Percentiles rank a stretch among this genome's conserved stretches.
Conservation (phyloP, 306 rosid species). For the Canavalia gladiata region DNA sequence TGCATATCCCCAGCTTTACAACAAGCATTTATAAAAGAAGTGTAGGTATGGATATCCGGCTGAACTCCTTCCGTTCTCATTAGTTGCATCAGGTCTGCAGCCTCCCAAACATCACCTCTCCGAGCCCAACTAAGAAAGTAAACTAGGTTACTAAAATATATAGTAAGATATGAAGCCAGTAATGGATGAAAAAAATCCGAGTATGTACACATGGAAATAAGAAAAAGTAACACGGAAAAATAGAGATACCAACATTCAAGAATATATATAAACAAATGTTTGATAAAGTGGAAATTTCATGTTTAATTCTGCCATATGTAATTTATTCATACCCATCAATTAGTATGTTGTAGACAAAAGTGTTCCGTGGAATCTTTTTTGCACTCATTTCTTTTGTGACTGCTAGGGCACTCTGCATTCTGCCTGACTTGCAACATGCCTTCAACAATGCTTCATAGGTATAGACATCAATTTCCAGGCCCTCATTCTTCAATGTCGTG, state of each 20-base stretch:
- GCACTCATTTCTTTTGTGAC: constrained; percentile 94
- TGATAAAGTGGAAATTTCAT: constrained; percentile 7
- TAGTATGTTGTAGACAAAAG: constrained; percentile 90
- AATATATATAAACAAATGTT: not conserved
- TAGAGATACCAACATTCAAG: constrained; percentile 3
- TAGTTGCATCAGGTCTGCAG: constrained; percentile 95
- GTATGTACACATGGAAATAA: not conserved
- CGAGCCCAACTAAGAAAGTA: constrained; percentile 84
- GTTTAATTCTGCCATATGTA: constrained; percentile 22
- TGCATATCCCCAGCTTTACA: constrained; percentile 96
- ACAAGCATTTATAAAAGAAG: constrained; percentile 93
- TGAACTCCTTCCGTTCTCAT: constrained; percentile 86
- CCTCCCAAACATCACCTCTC: constrained; percentile 99
- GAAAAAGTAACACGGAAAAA: not conserved
- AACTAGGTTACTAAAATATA: constrained; percentile 40
- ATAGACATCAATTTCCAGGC: constrained; percentile 83
- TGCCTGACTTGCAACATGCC: constrained; percentile 98
- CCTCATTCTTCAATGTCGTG: constrained; percentile 77
- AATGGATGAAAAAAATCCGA: not conserved
- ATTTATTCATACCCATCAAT: constrained; percentile 84
- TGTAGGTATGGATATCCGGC: constrained; percentile 94
- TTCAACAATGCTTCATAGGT: constrained; percentile 94
- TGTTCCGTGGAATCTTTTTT: constrained; percentile 82
- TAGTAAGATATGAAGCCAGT: constrained; percentile 16
- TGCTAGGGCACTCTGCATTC: constrained; percentile 98